Conservation (phyloP, 352 stramenopile genomes). For the Pythium monospermum region DNA sequence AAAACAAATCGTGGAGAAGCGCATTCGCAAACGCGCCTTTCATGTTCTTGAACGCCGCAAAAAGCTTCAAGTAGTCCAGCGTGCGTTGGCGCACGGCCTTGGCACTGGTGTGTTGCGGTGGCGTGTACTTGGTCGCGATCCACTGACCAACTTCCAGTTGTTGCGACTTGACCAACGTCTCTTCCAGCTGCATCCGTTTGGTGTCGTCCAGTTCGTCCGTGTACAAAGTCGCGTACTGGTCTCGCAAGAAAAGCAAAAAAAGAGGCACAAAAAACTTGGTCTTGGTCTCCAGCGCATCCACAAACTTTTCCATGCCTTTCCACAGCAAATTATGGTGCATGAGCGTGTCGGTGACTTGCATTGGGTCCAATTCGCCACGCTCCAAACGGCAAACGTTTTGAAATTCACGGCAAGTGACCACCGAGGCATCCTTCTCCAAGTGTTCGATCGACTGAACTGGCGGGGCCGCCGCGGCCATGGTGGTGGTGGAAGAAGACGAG, state of each 20-base stretch:
- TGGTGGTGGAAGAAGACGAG: neutral
- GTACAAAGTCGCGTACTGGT: constrained; percentile 79
- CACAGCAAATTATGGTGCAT: constrained; percentile 80
- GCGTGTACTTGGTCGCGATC: constrained; percentile 13
- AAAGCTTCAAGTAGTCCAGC: constrained; percentile 78
- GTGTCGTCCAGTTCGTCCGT: constrained; percentile 55
- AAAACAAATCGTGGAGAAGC: constrained; percentile 80
- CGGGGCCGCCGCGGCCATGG: constrained; percentile 4
- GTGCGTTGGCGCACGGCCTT: constrained; percentile 79
- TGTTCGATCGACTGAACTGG: constrained; percentile 8
- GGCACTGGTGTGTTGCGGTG: constrained; percentile 38
- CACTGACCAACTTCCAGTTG: constrained; percentile 20
- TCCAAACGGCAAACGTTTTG: constrained; percentile 51
- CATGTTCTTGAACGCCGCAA: constrained; percentile 82
- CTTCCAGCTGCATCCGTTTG: constrained; percentile 38
- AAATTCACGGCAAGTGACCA: constrained; percentile 34
- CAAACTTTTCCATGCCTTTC: constrained; percentile 72
- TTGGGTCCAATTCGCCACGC: constrained; percentile 32
- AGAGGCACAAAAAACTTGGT: constrained; percentile 85
- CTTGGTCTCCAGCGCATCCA: constrained; percentile 73
- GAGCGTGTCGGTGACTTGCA: constrained; percentile 51
- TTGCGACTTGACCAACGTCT: constrained; percentile 42
- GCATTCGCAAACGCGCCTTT: constrained; percentile 77
- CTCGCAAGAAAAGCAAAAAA: constrained; percentile 75
- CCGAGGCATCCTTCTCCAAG: constrained; percentile 10